Percentiles rank a stretch among this genome's conserved stretches.
These are phyloP conservation scores for Eutrema japonicum DNA, from an alignment of 345 rosid species.

Conservation along the genomic window DNA sequence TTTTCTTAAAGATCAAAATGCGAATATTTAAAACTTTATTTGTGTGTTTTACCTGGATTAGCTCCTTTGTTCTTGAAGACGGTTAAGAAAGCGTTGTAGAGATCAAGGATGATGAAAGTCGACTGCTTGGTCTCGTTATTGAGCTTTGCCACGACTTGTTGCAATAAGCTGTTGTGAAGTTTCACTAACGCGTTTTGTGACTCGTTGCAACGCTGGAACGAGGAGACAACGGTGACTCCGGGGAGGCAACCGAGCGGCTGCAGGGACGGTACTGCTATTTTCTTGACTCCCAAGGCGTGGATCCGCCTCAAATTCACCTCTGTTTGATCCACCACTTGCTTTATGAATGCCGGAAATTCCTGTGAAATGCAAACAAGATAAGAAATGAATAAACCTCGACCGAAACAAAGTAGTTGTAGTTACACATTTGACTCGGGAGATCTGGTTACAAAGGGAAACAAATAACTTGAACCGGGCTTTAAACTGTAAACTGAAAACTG, in stretches of 20 bases:
- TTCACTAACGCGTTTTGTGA: constrained; percentile 47
- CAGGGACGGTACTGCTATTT: constrained; percentile 52
- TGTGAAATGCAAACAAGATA: constrained; percentile 28
- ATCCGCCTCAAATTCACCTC: constrained; percentile 53
- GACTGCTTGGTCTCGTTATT: constrained; percentile 48
- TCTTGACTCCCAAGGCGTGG: constrained; percentile 60
- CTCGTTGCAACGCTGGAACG: constrained; percentile 60
- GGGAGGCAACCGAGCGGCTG: constrained; percentile 90
- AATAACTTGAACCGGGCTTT: too few species aligned
- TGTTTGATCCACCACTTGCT: constrained; percentile 62
- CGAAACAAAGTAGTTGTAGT: background rate
- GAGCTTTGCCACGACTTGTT: constrained; percentile 54
- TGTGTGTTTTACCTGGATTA: constrained; percentile 27
- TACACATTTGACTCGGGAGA: too few species aligned
- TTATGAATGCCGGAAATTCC: constrained; percentile 58
- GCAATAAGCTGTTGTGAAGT: constrained; percentile 61
- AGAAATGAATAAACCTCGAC: background rate
- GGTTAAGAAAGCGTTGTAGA: constrained; percentile 60
- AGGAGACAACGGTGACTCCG: constrained; percentile 28
- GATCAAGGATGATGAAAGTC: constrained; percentile 56
- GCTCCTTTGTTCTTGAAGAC: constrained; percentile 54
- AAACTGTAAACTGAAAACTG: too few species aligned
- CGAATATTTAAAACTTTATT: background rate
- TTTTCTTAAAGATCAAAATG: background rate
- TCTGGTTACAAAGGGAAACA: too few species aligned